Base-by-base conservation (phyloP, 2,329 filamentous ascomycete species). In the Neonectria ditissima region DNA sequence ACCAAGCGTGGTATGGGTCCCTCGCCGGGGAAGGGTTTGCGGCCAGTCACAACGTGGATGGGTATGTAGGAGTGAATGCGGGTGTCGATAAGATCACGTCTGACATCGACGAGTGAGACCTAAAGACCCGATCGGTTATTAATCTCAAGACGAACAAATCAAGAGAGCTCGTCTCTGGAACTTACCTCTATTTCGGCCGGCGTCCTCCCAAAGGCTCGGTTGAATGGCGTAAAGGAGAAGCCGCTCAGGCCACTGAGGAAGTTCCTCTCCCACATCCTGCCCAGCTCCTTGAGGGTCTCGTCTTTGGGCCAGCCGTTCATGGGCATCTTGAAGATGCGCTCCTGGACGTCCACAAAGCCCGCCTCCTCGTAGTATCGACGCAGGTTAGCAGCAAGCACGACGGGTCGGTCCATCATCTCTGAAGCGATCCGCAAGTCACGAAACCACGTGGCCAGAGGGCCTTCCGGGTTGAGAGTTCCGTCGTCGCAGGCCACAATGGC, bases 261-360 rank as follows among this genome's bases (percentile, higher is more conserved):
- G 50, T 83, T 83, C 18, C 72, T 73, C 69, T 83, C 80, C 82
- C 82, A 84, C 70, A 82, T 77, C 41, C 72, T 76, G 0, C 83
- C 83, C 5, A 85, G 65, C 14, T 80, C 77, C 68, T 81, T 83
- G 53, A 82, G 75, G 20, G 72, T 69, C 43, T 77, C 76, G 50
- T 84, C 77, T 66, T 81, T 82, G 0, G 86, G 79, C 87, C 87
- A 89, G 5, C 78, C 77, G 34, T 85, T 87, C 50, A 84, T 78
- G 0, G 87, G 87, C 39, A 88, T 77, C 72, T 84, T 87, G 73
- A 84, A 86, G 1, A 84, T 70, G 22, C 76, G 77, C 71, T 88
- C 80, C 30, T 82, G 79, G 13, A 89, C 80, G 56, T 88, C 84
- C 7, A 85, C 81, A 65, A 89, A 89, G 0, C 87, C 87, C 2